phyloP scores from a whole-genome alignment of 768 basidiomycete genomes.

The Dacryopinax primogenitus region DNA sequence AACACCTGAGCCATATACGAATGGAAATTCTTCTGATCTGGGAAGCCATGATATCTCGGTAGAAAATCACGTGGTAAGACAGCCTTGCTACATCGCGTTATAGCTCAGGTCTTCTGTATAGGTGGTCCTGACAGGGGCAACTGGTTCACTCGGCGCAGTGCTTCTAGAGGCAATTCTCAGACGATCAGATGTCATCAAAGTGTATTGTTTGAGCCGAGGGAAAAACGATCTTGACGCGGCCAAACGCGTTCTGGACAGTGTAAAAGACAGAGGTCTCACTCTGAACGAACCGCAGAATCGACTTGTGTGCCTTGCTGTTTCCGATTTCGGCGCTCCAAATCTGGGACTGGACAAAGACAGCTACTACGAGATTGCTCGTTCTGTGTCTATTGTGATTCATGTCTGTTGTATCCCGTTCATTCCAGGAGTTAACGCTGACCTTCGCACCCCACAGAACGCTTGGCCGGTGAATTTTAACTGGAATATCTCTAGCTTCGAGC shows the following conservation, averaged over 20 bases:
- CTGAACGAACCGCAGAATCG: slow-evolving; percentile 24
- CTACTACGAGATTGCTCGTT: slow-evolving; percentile 28
- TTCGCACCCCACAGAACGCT: slow-evolving; percentile 31
- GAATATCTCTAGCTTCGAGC: slow-evolving; percentile 34
- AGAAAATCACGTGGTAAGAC: neutral
- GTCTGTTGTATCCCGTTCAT: slow-evolving; percentile 20
- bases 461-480: slow-evolving; percentile 48
- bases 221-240: slow-evolving; percentile 34
- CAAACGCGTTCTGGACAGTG: slow-evolving; percentile 32
- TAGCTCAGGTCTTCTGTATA: neutral
- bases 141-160: slow-evolving; percentile 44
- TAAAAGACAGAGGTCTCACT: slow-evolving; percentile 29
- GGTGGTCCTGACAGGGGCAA: slow-evolving; percentile 39
- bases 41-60: neutral
- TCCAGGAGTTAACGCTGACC: neutral
- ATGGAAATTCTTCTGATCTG: neutral
- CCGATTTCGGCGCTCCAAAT: slow-evolving; percentile 34
- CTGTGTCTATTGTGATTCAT: slow-evolving; percentile 38
- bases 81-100: no score
- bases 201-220: slow-evolving; percentile 43
- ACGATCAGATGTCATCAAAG: slow-evolving; percentile 28
- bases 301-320: neutral
- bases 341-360: slow-evolving; percentile 32
- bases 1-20: neutral
- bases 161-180: slow-evolving; percentile 36